phyloP scores from a whole-genome alignment of 441 rosid species.

The Gossypium aridum region DNA sequence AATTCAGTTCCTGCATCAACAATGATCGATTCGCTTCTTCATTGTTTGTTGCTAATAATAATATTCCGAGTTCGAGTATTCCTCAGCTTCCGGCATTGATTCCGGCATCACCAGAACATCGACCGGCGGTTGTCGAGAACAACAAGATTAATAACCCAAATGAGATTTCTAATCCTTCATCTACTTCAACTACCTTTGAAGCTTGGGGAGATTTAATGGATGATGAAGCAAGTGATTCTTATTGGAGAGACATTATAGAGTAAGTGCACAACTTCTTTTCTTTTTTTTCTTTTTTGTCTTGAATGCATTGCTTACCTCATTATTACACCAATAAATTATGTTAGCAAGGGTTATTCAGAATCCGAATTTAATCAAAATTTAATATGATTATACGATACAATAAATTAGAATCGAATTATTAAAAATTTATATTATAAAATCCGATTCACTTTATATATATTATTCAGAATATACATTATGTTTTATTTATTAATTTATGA shows the following conservation, averaged over 20 bases:
- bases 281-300: not conserved
- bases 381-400: too few relatives aligned
- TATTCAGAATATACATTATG: not conserved
- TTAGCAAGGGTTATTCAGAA: too few relatives aligned
- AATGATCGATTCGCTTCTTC: not conserved
- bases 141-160: slow-evolving; percentile 5
- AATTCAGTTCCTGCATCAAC: not conserved
- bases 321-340: not conserved
- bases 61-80: slow-evolving; percentile 17
- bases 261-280: slow-evolving; percentile 15
- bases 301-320: not conserved
- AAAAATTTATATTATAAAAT: too few relatives aligned
- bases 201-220: slow-evolving; percentile 38
- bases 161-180: slow-evolving; percentile 24
- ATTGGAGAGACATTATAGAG: slow-evolving; percentile 59
- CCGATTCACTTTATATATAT: too few relatives aligned
- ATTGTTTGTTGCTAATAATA: not conserved
- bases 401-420: too few relatives aligned
- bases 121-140: slow-evolving; percentile 18
- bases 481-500: not conserved
- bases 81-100: slow-evolving; percentile 31
- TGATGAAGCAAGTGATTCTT: slow-evolving; percentile 41
- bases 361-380: too few relatives aligned
- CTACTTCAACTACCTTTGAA: slow-evolving; percentile 18
- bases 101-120: slow-evolving; percentile 34